Evolutionary conservation across 2,329 filamentous ascomycete genomes (phyloP).

Genomic region (Colletotrichum shisoi): DNA sequence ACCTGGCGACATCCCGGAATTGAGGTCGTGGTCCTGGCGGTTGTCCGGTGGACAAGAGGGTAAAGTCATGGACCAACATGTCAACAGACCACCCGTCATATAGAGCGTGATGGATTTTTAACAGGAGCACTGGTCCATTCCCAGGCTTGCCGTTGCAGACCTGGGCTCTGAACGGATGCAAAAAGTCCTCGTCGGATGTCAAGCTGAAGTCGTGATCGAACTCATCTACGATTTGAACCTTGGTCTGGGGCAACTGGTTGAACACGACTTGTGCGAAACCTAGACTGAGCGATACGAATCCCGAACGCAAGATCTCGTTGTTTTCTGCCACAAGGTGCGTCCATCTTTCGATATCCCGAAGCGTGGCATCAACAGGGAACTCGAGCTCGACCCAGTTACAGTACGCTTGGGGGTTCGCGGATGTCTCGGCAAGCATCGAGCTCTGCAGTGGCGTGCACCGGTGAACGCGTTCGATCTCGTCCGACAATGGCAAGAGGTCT

Average conservation of each 20-base stretch:
- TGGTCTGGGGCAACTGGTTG: constrained; percentile 55
- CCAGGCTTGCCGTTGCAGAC: constrained; percentile 48
- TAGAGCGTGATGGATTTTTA: constrained; percentile 80
- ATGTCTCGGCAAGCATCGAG: constrained; percentile 82
- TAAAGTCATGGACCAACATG: constrained; percentile 73
- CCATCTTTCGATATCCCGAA: constrained; percentile 56
- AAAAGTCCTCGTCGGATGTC: constrained; percentile 47
- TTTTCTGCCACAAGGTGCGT: constrained; percentile 58
- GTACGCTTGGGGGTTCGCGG: constrained; percentile 67
- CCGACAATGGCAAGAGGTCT: not conserved
- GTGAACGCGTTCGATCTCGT: constrained; percentile 53
- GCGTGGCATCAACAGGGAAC: constrained; percentile 51
- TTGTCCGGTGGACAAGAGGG: constrained; percentile 53
- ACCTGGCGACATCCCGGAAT: constrained; percentile 67
- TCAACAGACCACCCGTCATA: constrained; percentile 97
- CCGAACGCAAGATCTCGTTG: constrained; percentile 76
- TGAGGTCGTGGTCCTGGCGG: constrained; percentile 56
- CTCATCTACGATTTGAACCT: constrained; percentile 54
- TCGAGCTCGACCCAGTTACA: constrained; percentile 78
- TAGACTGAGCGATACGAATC: constrained; percentile 68
- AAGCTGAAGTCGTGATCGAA: constrained; percentile 52
- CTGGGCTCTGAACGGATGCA: constrained; percentile 70
- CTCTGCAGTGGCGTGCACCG: constrained; percentile 77
- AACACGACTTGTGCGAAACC: constrained; percentile 72
- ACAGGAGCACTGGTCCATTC: constrained; percentile 48